Base-by-base conservation (phyloP, 2,329 filamentous ascomycete genomes). In the Beauveria scarabaeidicola region DNA sequence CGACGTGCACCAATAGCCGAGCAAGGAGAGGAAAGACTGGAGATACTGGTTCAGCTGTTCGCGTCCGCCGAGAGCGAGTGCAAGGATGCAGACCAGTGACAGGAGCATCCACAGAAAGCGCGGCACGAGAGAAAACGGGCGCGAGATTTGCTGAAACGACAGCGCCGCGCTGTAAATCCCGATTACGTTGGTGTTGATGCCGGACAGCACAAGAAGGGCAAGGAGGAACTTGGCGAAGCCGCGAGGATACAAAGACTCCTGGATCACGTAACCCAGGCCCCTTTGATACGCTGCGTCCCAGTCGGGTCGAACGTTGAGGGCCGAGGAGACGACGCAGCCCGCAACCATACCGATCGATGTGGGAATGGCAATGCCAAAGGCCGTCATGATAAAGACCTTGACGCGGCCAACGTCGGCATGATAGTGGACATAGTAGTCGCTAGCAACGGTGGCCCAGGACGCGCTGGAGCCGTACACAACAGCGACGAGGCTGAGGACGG, bases 271-370 rank as follows among this genome's bases (percentile, higher is more conserved):
- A 7, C 77, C 76, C n/a, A 79, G 69, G 4, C 77, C 76, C 1
- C 70, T 56, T 21, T 74, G 65, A 62, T 77, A 78, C 2, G 69
- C 67, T 38, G 64, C 69, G 11, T 63, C 61, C 76, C 75, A 79
- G 53, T 74, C 72, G 10, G 70, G 64, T 32, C 48, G 36, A 57
- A 73, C 71, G 58, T 74, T 74, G 50, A 79, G 69, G 1, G 75
- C 72, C 1, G 73, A 77, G 27, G 72, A 72, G 40, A 75, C 74
- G 50, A 77, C 73, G 43, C 72, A 74, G 29, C 77, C 77, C 1
- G 76, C 69, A 9, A 77, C 62, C 76, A 79, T 78, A 53, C 77
- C 77, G 55, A 81, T 73, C 46, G 73, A 76, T 0, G 78, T 81
- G 0, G 78, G 78, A 11, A 80, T 69, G 11, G 70, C 70, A 63